Conservation (phyloP, 495 filamentous ascomycete genomes). For the Trichoderma virens region DNA sequence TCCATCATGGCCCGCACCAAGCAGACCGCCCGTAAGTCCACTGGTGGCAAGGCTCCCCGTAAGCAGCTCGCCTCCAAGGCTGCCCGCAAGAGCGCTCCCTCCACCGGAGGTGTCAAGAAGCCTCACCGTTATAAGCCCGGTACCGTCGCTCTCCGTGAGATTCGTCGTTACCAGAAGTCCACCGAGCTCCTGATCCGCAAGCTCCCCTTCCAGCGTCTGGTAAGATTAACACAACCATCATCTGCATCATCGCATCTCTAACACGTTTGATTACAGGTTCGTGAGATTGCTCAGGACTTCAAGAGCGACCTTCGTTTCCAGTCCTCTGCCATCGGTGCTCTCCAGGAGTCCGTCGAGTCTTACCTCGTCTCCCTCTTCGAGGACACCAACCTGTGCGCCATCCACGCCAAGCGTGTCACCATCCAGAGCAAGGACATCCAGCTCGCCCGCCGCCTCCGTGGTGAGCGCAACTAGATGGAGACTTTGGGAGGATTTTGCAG, state of each 20-base stretch:
- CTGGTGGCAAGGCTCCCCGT: constrained; percentile 98
- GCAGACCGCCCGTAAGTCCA: constrained; percentile 99
- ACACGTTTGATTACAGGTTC: constrained; percentile 47
- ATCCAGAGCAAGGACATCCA: constrained; percentile 95
- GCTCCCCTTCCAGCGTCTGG: constrained; percentile 99
- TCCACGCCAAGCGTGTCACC: constrained; percentile 99
- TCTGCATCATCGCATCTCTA: constrained; percentile 18
- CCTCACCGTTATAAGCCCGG: constrained; percentile 99
- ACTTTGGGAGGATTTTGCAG: too few relatives aligned
- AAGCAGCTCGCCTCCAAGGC: constrained; percentile 75
- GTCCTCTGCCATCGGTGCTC: constrained; percentile 98
- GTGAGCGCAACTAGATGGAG: constrained; percentile 59
- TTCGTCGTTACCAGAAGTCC: constrained; percentile 99
- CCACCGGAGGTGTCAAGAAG: constrained; percentile 92
- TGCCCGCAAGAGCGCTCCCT: constrained; percentile 48
- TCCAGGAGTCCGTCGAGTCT: constrained; percentile 99
- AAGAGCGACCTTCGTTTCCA: constrained; percentile 99
- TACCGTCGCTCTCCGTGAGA: constrained; percentile 99
- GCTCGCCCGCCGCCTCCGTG: constrained; percentile 91
- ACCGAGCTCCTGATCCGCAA: constrained; percentile 99
- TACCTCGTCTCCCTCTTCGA: constrained; percentile 99
- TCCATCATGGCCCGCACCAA: constrained; percentile 95
- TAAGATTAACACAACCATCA: constrained; percentile 21
- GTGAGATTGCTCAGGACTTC: constrained; percentile 99
- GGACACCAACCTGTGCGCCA: constrained; percentile 99